These are phyloP conservation scores for Ambrosia artemisiifolia DNA, from an alignment of 129 eudicot species.

Conservation along the genomic window DNA sequence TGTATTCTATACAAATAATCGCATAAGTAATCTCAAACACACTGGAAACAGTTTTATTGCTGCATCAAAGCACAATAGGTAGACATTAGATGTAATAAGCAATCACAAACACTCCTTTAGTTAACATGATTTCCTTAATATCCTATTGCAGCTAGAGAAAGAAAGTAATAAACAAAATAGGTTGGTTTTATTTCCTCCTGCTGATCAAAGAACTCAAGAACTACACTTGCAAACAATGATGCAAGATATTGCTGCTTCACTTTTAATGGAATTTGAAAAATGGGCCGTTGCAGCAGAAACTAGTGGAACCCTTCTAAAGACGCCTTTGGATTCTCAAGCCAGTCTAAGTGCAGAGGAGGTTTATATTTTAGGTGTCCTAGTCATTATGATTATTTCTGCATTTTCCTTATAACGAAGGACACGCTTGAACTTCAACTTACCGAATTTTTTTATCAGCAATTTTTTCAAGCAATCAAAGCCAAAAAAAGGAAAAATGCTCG, in stretches of 20 bases:
- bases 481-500: constrained; percentile 89
- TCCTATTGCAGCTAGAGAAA: constrained; percentile 65
- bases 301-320: constrained; percentile 84
- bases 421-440: constrained; percentile 18
- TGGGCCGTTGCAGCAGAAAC: constrained; percentile 89
- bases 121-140: constrained; percentile 1
- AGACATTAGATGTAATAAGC: neutral
- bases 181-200: constrained; percentile 82
- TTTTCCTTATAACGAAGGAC: neutral
- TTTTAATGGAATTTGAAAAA: constrained; percentile 93
- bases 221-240: constrained; percentile 88
- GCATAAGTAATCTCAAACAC: neutral
- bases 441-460: constrained; percentile 28
- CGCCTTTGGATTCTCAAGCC: constrained; percentile 99
- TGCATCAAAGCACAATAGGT: neutral
- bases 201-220: constrained; percentile 84
- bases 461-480: constrained; percentile 76
- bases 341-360: constrained; percentile 99
- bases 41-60: neutral
- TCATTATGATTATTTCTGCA: constrained; percentile 25
- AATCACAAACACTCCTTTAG: neutral
- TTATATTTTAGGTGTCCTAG: constrained; percentile 89
- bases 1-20: neutral
- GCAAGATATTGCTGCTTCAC: constrained; percentile 97
- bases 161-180: constrained; percentile 59